Evolutionary conservation across 148 eudicot genomes (phyloP).

Genomic region (Spergularia bocconei): DNA sequence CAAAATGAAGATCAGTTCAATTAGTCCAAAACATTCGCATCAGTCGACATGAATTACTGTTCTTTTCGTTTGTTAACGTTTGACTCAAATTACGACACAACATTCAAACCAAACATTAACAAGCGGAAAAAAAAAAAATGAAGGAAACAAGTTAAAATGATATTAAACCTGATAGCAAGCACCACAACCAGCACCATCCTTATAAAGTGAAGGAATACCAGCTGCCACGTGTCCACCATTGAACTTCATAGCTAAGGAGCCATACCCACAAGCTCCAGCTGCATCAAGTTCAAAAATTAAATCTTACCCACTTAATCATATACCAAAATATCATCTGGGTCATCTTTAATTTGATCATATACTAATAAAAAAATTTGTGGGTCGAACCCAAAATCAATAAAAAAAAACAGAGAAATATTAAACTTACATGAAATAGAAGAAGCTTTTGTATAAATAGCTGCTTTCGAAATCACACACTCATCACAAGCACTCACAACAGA

Average conservation of each 20-base stretch:
- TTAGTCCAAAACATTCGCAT: too few relatives aligned
- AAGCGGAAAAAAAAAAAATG: too few relatives aligned
- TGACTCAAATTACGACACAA: too few relatives aligned
- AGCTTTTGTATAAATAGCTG: constrained; percentile 28
- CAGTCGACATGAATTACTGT: too few relatives aligned
- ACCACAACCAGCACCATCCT: constrained; percentile 80
- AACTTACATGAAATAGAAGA: constrained; percentile 36
- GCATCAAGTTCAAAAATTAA: constrained; percentile 29
- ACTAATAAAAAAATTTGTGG: constrained; percentile 3
- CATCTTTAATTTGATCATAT: constrained; percentile 14
- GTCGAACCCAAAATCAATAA: neutral
- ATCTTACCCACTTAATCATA: constrained; percentile 22
- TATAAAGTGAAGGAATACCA: constrained; percentile 58
- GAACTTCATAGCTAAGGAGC: constrained; percentile 54
- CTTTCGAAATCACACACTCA: constrained; percentile 31
- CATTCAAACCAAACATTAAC: too few relatives aligned
- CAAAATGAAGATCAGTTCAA: neutral
- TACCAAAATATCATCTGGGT: constrained; percentile 23
- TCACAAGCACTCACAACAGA: constrained; percentile 23
- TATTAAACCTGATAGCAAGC: constrained; percentile 75
- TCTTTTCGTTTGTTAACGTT: too few relatives aligned
- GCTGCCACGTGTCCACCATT: constrained; percentile 69
- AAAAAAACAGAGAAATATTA: neutral
- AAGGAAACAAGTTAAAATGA: neutral
- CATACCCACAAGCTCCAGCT: constrained; percentile 88